These are phyloP conservation scores for Penicillium tannophilum DNA, from an alignment of 495 filamentous ascomycete species.

Conservation along the genomic window DNA sequence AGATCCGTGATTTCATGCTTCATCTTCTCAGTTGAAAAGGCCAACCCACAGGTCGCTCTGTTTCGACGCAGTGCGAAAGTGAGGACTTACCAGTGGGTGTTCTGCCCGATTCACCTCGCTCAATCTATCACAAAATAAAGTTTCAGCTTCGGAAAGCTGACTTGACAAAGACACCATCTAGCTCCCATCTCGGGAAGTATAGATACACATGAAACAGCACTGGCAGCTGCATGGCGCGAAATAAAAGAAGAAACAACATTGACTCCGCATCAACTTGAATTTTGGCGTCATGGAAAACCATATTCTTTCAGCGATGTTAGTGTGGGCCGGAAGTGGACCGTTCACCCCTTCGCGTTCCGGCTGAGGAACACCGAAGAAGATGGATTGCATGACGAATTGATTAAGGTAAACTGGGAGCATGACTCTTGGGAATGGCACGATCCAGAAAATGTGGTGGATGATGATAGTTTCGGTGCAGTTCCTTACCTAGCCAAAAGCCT, in stretches of 20 bases:
- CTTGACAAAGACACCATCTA: constrained; percentile 45
- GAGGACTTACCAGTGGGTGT: constrained; percentile 52
- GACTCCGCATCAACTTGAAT: constrained; percentile 41
- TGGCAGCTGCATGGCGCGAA: constrained; percentile 62
- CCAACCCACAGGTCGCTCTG: constrained; percentile 50
- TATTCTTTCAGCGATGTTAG: constrained; percentile 57
- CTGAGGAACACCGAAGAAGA: constrained; percentile 39
- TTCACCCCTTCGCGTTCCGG: constrained; percentile 63
- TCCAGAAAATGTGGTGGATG: constrained; percentile 43
- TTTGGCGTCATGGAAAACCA: constrained; percentile 59
- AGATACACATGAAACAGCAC: constrained; percentile 50
- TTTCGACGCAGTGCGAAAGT: constrained; percentile 61
- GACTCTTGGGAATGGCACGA: constrained; percentile 58
- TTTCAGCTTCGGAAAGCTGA: neutral
- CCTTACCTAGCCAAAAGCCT: constrained; percentile 59
- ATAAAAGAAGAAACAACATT: constrained; percentile 64
- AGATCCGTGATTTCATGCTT: constrained; percentile 58
- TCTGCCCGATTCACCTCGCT: neutral
- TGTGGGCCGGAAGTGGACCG: constrained; percentile 59
- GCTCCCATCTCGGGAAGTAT: constrained; percentile 65
- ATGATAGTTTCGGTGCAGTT: constrained; percentile 49
- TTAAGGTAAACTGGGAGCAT: constrained; percentile 29
- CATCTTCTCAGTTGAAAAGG: constrained; percentile 47
- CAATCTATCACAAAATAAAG: neutral
- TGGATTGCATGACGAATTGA: constrained; percentile 37